Evolutionary conservation across 23 red algal genomes (phyloP), one percentile per base, ranked within the genome.

Genomic region (Gracilaria vermiculophylla): DNA sequence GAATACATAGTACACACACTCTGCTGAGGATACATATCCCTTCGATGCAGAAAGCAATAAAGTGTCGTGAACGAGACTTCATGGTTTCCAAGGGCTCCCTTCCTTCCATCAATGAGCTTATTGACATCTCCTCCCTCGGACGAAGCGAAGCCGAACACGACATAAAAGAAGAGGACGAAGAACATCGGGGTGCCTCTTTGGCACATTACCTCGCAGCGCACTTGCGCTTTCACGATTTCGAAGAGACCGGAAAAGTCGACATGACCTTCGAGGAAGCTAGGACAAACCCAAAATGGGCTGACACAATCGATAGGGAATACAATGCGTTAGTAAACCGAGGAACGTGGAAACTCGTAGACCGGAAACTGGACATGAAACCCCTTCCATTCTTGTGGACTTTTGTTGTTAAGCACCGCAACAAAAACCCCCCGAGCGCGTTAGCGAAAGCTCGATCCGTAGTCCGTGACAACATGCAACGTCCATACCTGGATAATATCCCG

Each of bases 381-480:
- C 17, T 84, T 8, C 80, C 28, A 24, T 84, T 27, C 80, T 1
- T 51, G 16, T 84, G 80, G 80, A 42, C 34, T 8, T 84, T 84
- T 1, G 24, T 54, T 16, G 39, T 37, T 14, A 84, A 84, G 24
- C 17, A 69, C 6, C 16, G 31, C 11, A 55, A 19, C 6, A 33
- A 0, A n/a, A 0, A 40, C 33, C 8, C 19, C 13, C 58, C 58
- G 50, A 39, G 8, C 0, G 24, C 39, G 7, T n/a, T 67, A 14
- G 16, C 29, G 0, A 84, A 84, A 70, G 80, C 0, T 44, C 49
- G 0, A 61, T 82, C 25, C 78, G 54, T 48, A 16, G 31, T 62
- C n/a, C 32, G 53, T 19, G 1, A 52, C 54, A 36, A 62, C 53
- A 60, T 52, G 53, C 0, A 82, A 2, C 24, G 25, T 12, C 20